A percentile compares a stretch with the other conserved stretches of the same genome.
These are phyloP conservation scores for Phytophthora cactorum DNA, from an alignment of 352 stramenopile genomes.

Conservation along the genomic window DNA sequence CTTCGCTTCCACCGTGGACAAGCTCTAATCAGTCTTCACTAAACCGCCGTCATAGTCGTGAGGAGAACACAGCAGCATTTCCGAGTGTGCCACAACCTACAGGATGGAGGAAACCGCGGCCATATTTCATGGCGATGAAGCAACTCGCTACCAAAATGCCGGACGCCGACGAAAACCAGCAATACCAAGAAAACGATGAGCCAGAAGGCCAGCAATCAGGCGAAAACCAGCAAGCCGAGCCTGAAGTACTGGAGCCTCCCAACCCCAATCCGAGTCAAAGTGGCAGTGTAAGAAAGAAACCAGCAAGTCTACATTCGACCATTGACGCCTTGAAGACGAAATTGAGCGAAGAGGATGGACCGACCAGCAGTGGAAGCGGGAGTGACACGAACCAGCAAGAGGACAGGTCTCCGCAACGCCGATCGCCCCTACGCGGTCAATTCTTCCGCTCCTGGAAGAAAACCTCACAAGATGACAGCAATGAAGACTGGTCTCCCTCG, in stretches of 20 bases:
- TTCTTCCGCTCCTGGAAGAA: constrained; percentile 75
- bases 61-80: constrained; percentile 25
- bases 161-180: constrained; percentile 14
- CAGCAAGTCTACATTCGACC: not conserved
- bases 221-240: constrained; percentile 39
- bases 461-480: constrained; percentile 20
- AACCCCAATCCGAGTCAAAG: constrained; percentile 14
- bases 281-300: not conserved
- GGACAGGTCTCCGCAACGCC: constrained; percentile 8
- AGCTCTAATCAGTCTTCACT: constrained; percentile 3
- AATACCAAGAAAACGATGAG: constrained; percentile 25
- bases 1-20: constrained; percentile 60
- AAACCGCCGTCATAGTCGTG: constrained; percentile 13
- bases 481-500: constrained; percentile 25
- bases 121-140: constrained; percentile 65
- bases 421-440: constrained; percentile 33
- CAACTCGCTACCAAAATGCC: constrained; percentile 26
- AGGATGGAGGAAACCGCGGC: constrained; percentile 51
- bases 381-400: constrained; percentile 37
- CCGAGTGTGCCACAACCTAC: constrained; percentile 2
- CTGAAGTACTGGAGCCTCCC: constrained; percentile 4
- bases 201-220: not conserved
- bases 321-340: not conserved
- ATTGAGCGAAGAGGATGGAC: constrained; percentile 18
- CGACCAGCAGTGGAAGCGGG: constrained; percentile 19